Base-by-base conservation (phyloP, 139 green algal species). In the Limnomonas spitsbergensis region DNA sequence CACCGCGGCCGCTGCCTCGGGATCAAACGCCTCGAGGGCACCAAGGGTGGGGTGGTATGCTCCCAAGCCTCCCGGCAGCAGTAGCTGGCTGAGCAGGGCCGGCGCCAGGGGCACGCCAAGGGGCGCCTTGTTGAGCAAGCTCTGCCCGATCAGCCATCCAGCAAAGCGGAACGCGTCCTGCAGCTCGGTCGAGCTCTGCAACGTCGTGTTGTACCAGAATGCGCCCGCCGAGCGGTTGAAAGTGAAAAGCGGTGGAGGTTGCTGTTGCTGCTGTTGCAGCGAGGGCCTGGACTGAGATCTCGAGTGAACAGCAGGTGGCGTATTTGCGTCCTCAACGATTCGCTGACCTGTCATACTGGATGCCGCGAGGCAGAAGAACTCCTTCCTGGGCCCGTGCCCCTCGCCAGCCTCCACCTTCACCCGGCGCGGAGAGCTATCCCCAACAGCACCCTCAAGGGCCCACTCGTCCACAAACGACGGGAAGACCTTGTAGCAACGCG, bases 351-450 rank as follows among this genome's bases (percentile, higher is more conserved):
- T 47, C 73, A 86, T 83, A 73, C 79, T 42, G 42, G 75, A 66
- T 38, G 73, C 77, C 0, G 70, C 80, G 14, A 85, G 61, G 2
- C 36, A 7, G 29, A 92, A 91, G 80, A 91, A 91, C 61, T 92
- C 88, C 80, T 89, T 92, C 3, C 86, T 79, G 2, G 88, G 86
- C 0, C 88, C 88, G 38, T 91, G 86, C 27, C 88, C 86, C 83
- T 91, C 86, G 0, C 88, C 88, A 1, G 68, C 81, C 71, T 92
- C 88, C 68, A 89, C 76, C 27, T 38, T 53, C 27, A 71, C 27
- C 66, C 73, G 66, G n/a, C n/a, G n/a, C n/a, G 40, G 53, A 6
- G 40, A 34, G 66, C 3, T 32, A n/a, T 27, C 4, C 42, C 52
- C 27, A 14, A 14, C 47, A 14, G 14, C 14, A 20, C 47, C 47